Conservation (phyloP, 805 yeast genomes). For the Pichia membranifaciens region DNA sequence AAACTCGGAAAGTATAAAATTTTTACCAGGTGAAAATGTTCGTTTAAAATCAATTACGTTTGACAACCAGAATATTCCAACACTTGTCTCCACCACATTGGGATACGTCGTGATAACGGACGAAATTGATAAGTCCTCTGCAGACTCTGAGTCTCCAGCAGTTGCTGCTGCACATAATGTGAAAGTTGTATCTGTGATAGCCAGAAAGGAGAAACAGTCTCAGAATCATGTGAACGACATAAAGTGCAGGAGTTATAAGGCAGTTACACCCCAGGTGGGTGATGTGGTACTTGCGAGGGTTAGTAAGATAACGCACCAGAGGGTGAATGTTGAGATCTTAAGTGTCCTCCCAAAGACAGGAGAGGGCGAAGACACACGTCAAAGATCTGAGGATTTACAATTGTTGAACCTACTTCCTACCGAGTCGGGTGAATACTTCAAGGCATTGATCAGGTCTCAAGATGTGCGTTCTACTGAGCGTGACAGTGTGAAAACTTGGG, state of each 20-base stretch:
- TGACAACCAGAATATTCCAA: slow-evolving; percentile 34
- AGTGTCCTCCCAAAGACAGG: slow-evolving; percentile 21
- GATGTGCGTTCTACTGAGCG: slow-evolving; percentile 89
- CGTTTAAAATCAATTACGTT: slow-evolving; percentile 41
- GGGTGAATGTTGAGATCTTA: slow-evolving; percentile 73
- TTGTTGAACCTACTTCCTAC: slow-evolving; percentile 41
- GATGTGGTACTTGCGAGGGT: slow-evolving; percentile 78
- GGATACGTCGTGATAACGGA: slow-evolving; percentile 44
- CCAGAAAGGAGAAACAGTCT: slow-evolving; percentile 21
- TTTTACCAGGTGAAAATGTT: slow-evolving; percentile 62
- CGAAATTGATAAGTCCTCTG: too few relatives aligned
- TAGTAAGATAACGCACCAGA: slow-evolving; percentile 56
- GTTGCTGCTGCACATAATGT: slow-evolving; percentile 12
- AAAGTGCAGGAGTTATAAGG: slow-evolving; percentile 11
- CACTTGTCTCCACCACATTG: slow-evolving; percentile 50
- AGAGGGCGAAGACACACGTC: not conserved
- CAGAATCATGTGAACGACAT: slow-evolving; percentile 1
- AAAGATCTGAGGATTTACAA: slow-evolving; percentile 6
- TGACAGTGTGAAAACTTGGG: slow-evolving; percentile 74
- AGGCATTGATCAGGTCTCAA: slow-evolving; percentile 78
- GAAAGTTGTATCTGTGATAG: slow-evolving; percentile 17
- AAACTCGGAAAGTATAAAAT: slow-evolving; percentile 29
- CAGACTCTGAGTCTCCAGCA: slow-evolving; percentile 1
- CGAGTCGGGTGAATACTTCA: slow-evolving; percentile 83
- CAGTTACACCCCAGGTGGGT: slow-evolving; percentile 72